A percentile compares a stretch with the other conserved stretches of the same genome.
Conservation (phyloP, 2,329 filamentous ascomycete genomes). For the Pezicula rhizophila region DNA sequence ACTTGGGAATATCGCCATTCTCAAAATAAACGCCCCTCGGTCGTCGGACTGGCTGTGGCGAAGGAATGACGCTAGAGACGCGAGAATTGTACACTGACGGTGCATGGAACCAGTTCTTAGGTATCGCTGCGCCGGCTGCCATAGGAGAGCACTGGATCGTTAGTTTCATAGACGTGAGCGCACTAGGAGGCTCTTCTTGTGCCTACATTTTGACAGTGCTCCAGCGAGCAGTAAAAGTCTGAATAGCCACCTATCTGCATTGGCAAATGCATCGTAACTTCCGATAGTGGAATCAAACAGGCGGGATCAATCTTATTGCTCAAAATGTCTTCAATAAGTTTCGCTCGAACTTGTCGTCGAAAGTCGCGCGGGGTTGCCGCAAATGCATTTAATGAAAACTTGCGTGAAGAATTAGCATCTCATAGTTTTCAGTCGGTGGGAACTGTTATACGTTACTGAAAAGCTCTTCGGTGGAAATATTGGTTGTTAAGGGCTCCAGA, state of each 20-base stretch:
- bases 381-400: slow-evolving; percentile 55
- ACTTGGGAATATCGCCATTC: slow-evolving; percentile 15
- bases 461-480: not conserved
- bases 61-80: slow-evolving; percentile 45
- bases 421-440: too few species aligned
- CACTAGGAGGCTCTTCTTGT: too few species aligned
- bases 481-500: not conserved
- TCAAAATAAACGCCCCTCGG: slow-evolving; percentile 35
- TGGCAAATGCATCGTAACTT: slow-evolving; percentile 54
- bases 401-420: not conserved
- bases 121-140: not conserved
- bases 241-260: slow-evolving; percentile 64
- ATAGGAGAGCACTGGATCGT: slow-evolving; percentile 1
- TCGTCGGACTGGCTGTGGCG: slow-evolving; percentile 39
- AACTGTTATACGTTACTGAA: not conserved
- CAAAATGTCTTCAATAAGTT: slow-evolving; percentile 43
- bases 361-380: slow-evolving; percentile 55
- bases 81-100: slow-evolving; percentile 47
- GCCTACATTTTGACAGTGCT: slow-evolving; percentile 7
- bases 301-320: not conserved
- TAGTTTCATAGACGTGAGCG: not conserved
- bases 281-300: slow-evolving; percentile 22
- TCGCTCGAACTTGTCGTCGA: slow-evolving; percentile 49
- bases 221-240: slow-evolving; percentile 48
- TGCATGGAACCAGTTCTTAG: slow-evolving; percentile 2